These are phyloP conservation scores for Monosporozyma aquatica DNA, from an alignment of 805 yeast species.

Conservation along the genomic window DNA sequence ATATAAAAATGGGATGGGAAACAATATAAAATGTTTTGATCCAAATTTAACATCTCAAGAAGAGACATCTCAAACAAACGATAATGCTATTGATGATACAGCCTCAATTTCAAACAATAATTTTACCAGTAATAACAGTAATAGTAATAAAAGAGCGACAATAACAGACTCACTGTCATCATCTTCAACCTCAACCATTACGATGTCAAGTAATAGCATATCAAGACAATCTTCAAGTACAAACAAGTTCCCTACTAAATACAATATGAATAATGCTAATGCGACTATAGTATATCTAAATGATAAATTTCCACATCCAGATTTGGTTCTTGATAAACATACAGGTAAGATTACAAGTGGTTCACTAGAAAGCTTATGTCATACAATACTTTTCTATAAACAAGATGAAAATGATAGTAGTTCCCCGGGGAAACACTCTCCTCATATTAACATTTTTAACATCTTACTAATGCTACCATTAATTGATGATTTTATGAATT, in stretches of 20 bases:
- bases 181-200: neutral
- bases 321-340: slow-evolving; percentile 40
- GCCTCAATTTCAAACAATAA: neutral
- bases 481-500: slow-evolving; percentile 38
- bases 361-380: slow-evolving; percentile 65
- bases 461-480: slow-evolving; percentile 48
- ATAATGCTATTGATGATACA: neutral
- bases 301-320: slow-evolving; percentile 53
- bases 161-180: slow-evolving; percentile 2
- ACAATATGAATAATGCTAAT: neutral
- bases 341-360: slow-evolving; percentile 42
- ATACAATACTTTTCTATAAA: slow-evolving; percentile 47
- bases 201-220: neutral
- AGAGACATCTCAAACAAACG: neutral
- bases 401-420: neutral
- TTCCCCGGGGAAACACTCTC: neutral
- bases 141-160: slow-evolving; percentile 2
- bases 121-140: neutral
- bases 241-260: neutral
- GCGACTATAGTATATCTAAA: slow-evolving; percentile 30
- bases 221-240: neutral
- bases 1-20: slow-evolving; percentile 44
- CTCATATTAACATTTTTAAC: slow-evolving; percentile 20
- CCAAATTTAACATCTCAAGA: slow-evolving; percentile 14
- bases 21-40: slow-evolving; percentile 39